Conservation (phyloP, 1,139 yeast genomes). For the Meyerozyma smithsonii region DNA sequence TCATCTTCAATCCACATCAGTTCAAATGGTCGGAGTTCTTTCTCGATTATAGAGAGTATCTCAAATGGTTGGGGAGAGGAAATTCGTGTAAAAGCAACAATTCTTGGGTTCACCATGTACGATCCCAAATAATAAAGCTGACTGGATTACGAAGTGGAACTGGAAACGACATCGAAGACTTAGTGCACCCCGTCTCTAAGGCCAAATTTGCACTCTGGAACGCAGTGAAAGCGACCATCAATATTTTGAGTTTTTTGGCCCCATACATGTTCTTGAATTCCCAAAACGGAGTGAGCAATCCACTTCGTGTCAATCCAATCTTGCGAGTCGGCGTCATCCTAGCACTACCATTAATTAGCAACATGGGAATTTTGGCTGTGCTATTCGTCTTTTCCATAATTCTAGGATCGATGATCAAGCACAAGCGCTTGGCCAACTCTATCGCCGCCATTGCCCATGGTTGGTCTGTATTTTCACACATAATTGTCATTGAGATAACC, state of each 20-base stretch:
- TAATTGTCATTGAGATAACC: constrained; percentile 54
- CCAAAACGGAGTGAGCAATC: constrained; percentile 54
- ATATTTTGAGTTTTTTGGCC: constrained; percentile 37
- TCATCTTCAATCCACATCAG: constrained; percentile 83
- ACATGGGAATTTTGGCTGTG: constrained; percentile 36
- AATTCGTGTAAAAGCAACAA: constrained; percentile 42
- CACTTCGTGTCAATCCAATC: constrained; percentile 48
- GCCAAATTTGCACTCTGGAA: constrained; percentile 51
- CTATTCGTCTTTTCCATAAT: constrained; percentile 45
- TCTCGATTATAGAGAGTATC: constrained; percentile 60
- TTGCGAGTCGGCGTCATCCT: constrained; percentile 49
- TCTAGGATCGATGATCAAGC: constrained; percentile 40
- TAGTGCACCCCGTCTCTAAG: constrained; percentile 28
- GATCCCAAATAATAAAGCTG: constrained; percentile 49
- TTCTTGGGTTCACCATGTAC: constrained; percentile 62
- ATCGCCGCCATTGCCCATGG: constrained; percentile 51
- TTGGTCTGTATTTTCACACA: constrained; percentile 47
- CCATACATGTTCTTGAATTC: constrained; percentile 70
- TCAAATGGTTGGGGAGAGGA: constrained; percentile 69
- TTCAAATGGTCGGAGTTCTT: constrained; percentile 66
- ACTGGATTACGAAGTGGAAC: constrained; percentile 66
- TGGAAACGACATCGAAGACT: constrained; percentile 22
- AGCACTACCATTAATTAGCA: constrained; percentile 48
- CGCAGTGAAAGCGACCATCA: constrained; percentile 44
- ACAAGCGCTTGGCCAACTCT: constrained; percentile 19